Evolutionary conservation across 208 protist species (phyloP), one percentile per base, ranked within the genome.

Genomic region (Balamuthia mandrillaris): DNA sequence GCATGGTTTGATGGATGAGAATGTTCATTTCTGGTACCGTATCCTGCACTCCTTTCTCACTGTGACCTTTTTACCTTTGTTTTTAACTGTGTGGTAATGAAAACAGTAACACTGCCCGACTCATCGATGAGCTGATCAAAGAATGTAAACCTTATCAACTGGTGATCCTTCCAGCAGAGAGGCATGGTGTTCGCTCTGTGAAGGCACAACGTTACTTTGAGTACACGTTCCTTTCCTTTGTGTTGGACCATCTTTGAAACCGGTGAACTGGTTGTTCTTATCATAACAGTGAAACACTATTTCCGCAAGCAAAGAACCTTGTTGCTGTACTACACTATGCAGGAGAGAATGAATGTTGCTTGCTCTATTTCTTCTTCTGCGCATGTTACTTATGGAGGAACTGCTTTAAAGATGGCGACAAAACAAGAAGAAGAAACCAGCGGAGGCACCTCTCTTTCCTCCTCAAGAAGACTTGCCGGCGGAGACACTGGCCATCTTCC

Each of bases 1-100:
- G 41, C 84, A 88, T 87, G 87, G 87, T 16, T 24, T 90, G 14
- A 58, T 84, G 27, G 88, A 91, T 45, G 88, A 91, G 51, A 91
- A 91, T 60, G 88, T 91, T 2, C 88, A 91, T 41, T 90, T 90
- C 61, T 66, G 79, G 63, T 74, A 74, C 63, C n/a, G 14, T 21
- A 74, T 21, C 16, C 3, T 18, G 21, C 6, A 29, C n/a, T 18
- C 33, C 6, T 63, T 63, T 29, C 33, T 10, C 21, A 63, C 9
- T 18, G 16, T 2, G 33, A 42, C 10, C 27, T 24, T 16, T 18
- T 12, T 7, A 29, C 10, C 24, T 63, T 29, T 9, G 10, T 29
- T 31, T 29, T 10, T 29, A 7, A 35, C 24, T 18, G 56, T 31
- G 21, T 37, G 31, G 21, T 37, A 42, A 1, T 27, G 6, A 27